Conservation (phyloP, 495 filamentous ascomycete species). For the Amphirosellinia nigrospora region DNA sequence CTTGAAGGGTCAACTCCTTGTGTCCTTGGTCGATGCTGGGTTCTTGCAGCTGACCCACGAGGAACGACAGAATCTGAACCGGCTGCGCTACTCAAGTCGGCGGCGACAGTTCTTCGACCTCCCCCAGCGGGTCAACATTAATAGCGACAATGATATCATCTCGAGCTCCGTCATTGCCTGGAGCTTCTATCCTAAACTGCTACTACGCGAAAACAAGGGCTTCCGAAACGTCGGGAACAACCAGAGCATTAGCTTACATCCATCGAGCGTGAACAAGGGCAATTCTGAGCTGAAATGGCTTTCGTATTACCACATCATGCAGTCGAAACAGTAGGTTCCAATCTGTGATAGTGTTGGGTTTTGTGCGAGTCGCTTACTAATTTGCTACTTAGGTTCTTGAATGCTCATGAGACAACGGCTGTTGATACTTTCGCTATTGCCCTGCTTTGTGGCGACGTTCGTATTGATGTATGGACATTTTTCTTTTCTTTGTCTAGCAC, state of each 20-base stretch:
- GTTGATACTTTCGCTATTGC: conserved; percentile 82
- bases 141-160: conserved; percentile 78
- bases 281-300: conserved; percentile 74
- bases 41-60: conserved; percentile 73
- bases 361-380: conserved; percentile 9
- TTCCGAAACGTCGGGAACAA: conserved; percentile 91
- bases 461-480: conserved; percentile 67
- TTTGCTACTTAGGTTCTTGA: conserved; percentile 63
- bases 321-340: conserved; percentile 70
- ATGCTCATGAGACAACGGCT: conserved; percentile 87
- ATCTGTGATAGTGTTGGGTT: background rate
- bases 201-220: conserved; percentile 84
- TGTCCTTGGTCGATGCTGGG: conserved; percentile 80
- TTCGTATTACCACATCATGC: conserved; percentile 96
- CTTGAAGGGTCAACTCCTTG: conserved; percentile 85
- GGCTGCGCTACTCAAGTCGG: conserved; percentile 54
- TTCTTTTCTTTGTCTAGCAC: background rate
- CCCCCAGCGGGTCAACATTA: conserved; percentile 71
- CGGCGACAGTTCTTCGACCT: conserved; percentile 79
- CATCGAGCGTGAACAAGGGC: conserved; percentile 83
- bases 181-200: conserved; percentile 93
- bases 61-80: conserved; percentile 70
- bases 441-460: conserved; percentile 83
- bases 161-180: conserved; percentile 82
- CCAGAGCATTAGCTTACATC: conserved; percentile 82